Evolutionary conservation across 768 basidiomycete species (phyloP).

Genomic region (Porpolomopsis calyptriformis): DNA sequence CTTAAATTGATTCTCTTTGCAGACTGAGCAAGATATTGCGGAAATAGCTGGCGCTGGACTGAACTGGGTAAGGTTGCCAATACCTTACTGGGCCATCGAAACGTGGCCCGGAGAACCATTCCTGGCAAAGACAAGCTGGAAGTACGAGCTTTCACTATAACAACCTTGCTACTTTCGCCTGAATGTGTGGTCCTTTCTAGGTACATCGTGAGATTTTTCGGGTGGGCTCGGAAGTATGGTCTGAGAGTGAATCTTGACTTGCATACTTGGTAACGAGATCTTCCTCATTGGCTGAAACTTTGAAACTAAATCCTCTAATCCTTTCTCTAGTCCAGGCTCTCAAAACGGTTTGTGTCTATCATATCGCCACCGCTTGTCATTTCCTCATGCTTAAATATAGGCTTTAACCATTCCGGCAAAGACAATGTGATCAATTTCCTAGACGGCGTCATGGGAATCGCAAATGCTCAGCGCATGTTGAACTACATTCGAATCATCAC

Average conservation of each 20-base stretch:
- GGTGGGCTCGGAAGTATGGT: slow-evolving; percentile 95
- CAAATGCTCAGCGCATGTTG: slow-evolving; percentile 61
- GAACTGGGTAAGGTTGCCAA: slow-evolving; percentile 84
- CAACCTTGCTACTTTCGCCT: too few species aligned
- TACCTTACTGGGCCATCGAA: slow-evolving; percentile 92
- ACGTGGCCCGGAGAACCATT: slow-evolving; percentile 71
- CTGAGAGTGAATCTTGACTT: slow-evolving; percentile 87
- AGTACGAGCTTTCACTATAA: too few species aligned
- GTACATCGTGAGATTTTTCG: slow-evolving; percentile 51
- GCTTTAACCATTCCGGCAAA: slow-evolving; percentile 74
- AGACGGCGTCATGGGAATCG: slow-evolving; percentile 85
- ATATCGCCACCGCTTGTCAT: not conserved
- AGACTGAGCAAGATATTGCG: slow-evolving; percentile 95
- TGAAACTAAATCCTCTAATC: slow-evolving; percentile 66
- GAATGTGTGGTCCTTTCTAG: too few species aligned
- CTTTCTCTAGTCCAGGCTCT: slow-evolving; percentile 46
- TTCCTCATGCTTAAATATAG: not conserved
- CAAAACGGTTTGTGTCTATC: slow-evolving; percentile 70
- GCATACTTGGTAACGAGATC: slow-evolving; percentile 41
- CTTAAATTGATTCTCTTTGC: slow-evolving; percentile 2
- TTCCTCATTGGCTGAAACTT: slow-evolving; percentile 73
- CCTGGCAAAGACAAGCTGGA: slow-evolving; percentile 72
- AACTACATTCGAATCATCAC: slow-evolving; percentile 79
- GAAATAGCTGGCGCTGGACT: slow-evolving; percentile 88
- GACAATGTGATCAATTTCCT: slow-evolving; percentile 69